Evolutionary conservation across 73 alveolate genomes (phyloP).

Genomic region (Paramecium caudatum): DNA sequence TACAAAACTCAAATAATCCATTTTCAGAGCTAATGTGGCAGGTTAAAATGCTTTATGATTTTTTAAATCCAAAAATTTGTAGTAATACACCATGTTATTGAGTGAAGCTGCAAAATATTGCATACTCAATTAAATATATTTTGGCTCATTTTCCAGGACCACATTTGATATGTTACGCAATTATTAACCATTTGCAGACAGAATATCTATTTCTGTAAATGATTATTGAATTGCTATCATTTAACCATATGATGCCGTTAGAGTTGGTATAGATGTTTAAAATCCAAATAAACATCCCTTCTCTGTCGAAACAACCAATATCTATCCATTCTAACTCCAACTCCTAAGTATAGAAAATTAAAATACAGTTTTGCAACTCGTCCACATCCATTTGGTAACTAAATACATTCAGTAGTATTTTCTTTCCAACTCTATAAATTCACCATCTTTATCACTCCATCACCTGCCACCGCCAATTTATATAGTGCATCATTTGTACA

Average conservation of each 20-base stretch:
- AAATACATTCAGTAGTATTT: slow-evolving; percentile 75
- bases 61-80: slow-evolving; percentile 82
- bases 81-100: slow-evolving; percentile 91
- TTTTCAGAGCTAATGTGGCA: slow-evolving; percentile 79
- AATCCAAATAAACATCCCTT: slow-evolving; percentile 88
- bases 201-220: slow-evolving; percentile 84
- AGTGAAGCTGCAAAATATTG: slow-evolving; percentile 87
- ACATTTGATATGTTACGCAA: slow-evolving; percentile 73
- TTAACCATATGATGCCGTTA: slow-evolving; percentile 79
- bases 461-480: slow-evolving; percentile 96
- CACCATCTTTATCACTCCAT: slow-evolving; percentile 86
- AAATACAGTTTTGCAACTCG: slow-evolving; percentile 54
- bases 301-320: slow-evolving; percentile 89
- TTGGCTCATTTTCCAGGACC: slow-evolving; percentile 85
- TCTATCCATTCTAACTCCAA: slow-evolving; percentile 98
- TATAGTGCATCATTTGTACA: slow-evolving; percentile 85
- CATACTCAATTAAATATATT: slow-evolving; percentile 83
- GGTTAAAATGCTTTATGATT: slow-evolving; percentile 65
- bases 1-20: slow-evolving; percentile 92
- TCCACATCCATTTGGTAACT: slow-evolving; percentile 71
- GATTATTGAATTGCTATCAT: slow-evolving; percentile 83
- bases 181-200: slow-evolving; percentile 78
- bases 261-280: slow-evolving; percentile 87
- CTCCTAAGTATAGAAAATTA: background rate
- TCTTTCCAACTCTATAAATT: slow-evolving; percentile 89